Evolutionary conservation across 768 basidiomycete species (phyloP), one percentile per base, ranked within the genome.

Genomic region (Cyclocybe aegerita): DNA sequence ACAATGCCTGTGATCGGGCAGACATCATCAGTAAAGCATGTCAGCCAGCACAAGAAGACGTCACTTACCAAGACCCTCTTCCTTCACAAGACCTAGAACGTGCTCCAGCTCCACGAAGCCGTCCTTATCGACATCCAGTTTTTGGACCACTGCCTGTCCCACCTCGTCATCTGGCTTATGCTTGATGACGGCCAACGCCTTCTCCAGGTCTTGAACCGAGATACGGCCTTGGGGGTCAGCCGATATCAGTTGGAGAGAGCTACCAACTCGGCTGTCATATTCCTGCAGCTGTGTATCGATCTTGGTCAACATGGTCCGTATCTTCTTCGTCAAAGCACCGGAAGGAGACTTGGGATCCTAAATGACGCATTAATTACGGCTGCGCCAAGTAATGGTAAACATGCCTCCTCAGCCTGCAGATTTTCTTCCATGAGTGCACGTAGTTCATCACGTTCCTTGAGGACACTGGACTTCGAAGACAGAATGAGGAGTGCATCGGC

Each of bases 41-140:
- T 23, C 12, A 23, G 11, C 30, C 23, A 7, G 6, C 9, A 31
- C 3, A 4, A 7, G n/a, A 42, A 40, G 16, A 39, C 34, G 49
- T 23, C 33, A 59, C 80, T 42, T 60, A 87, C 88, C 88, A 16
- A 95, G 70, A 10, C 92, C 92, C 57, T 93, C 90, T 70, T 97
- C 90, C 60, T 84, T 80, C 16, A 95, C 89, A 55, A 96, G 71
- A 9, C 88, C 91, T 50, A 96, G 69, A 33, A 99, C 94, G 63
- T 99, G 95, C 68, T 96, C 92, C 40, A 98, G 78, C 65, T 95
- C 92, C 17, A 98, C 94, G 63, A 85, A 96, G 0, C 96, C 95
- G 64, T 98, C 96, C 69, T 91, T 85, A 70, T 98, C 96, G 8
- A 92, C 89, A 65, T 99, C 97, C 61, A 98, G 72, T 69, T 98